Conservation (phyloP, 768 basidiomycete species). For the Rhizopogon vinicolor region DNA sequence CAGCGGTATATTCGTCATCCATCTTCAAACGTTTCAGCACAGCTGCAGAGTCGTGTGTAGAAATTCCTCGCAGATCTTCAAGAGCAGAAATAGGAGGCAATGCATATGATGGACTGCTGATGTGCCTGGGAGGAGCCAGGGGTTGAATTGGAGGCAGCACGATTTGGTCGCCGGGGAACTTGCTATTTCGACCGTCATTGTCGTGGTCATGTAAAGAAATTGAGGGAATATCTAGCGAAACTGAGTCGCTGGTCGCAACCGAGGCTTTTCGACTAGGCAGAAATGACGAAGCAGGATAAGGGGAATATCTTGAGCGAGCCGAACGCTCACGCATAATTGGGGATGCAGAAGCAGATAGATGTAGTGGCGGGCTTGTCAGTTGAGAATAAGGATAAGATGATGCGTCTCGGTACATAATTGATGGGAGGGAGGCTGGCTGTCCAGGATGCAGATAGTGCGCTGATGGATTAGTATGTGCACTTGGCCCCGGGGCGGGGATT, state of each 20-base stretch:
- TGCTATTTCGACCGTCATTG: slow-evolving; percentile 20
- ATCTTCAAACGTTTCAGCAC: slow-evolving; percentile 61
- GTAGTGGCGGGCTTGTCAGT: slow-evolving; percentile 25
- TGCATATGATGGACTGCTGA: slow-evolving; percentile 41
- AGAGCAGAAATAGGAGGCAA: slow-evolving; percentile 67
- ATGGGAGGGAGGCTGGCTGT: slow-evolving; percentile 15
- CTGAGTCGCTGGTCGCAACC: slow-evolving; percentile 17
- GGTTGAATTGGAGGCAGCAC: slow-evolving; percentile 39
- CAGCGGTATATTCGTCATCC: slow-evolving; percentile 36
- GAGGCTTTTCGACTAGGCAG: slow-evolving; percentile 21
- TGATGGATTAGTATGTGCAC: slow-evolving; percentile 13
- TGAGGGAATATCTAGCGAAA: slow-evolving; percentile 31
- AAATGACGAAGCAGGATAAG: slow-evolving; percentile 35
- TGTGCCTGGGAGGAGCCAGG: slow-evolving; percentile 21
- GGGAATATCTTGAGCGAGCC: slow-evolving; percentile 35
- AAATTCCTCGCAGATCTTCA: slow-evolving; percentile 54
- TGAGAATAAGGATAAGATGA: slow-evolving; percentile 23
- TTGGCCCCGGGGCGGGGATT: slow-evolving; percentile 29
- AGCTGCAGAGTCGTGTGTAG: slow-evolving; percentile 53
- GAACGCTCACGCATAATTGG: slow-evolving; percentile 20
- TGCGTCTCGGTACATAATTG: slow-evolving; percentile 18
- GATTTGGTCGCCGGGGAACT: slow-evolving; percentile 31
- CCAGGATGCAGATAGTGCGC: slow-evolving; percentile 20
- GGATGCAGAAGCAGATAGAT: slow-evolving; percentile 24
- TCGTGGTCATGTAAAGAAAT: slow-evolving; percentile 27